phyloP scores from a whole-genome alignment of 2,329 filamentous ascomycete species.

The Alternaria angustiovoidea region DNA sequence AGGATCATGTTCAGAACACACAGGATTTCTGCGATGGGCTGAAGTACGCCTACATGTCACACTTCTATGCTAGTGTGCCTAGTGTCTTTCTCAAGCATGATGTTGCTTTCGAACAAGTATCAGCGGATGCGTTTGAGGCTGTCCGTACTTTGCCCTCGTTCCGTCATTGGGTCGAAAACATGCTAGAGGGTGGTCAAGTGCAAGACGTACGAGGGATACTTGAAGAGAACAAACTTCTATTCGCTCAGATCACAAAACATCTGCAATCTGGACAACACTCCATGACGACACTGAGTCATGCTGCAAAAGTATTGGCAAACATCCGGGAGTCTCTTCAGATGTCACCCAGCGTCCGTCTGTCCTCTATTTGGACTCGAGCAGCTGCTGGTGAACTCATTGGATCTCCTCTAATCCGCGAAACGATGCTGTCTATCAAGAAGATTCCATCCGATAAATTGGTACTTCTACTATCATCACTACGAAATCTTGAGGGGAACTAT shows the following conservation, averaged over 20 bases:
- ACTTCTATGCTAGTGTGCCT: slow-evolving; percentile 81
- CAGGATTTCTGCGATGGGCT: slow-evolving; percentile 75
- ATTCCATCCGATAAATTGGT: slow-evolving; percentile 63
- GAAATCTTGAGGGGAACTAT: slow-evolving; percentile 15
- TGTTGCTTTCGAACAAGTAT: slow-evolving; percentile 53
- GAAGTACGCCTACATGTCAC: slow-evolving; percentile 85
- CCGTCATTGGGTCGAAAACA: slow-evolving; percentile 46
- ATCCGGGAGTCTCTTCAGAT: slow-evolving; percentile 52
- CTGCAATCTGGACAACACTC: slow-evolving; percentile 50
- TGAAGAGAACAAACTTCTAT: slow-evolving; percentile 66
- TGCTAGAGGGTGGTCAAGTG: slow-evolving; percentile 47
- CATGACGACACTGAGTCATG: slow-evolving; percentile 52
- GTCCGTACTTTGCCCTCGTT: slow-evolving; percentile 76
- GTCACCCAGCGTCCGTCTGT: slow-evolving; percentile 47
- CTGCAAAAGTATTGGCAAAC: slow-evolving; percentile 44
- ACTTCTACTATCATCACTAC: slow-evolving; percentile 54
- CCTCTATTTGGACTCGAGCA: slow-evolving; percentile 67
- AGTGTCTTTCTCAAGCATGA: slow-evolving; percentile 66
- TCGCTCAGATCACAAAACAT: slow-evolving; percentile 51
- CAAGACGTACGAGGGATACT: slow-evolving; percentile 64
- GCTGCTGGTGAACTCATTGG: slow-evolving; percentile 64
- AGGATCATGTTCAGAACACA: slow-evolving; percentile 78
- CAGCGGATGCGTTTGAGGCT: slow-evolving; percentile 71
- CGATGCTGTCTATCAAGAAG: slow-evolving; percentile 67
- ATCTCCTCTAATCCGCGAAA: slow-evolving; percentile 61